A percentile compares a stretch with the other conserved stretches of the same genome.
phyloP scores from a whole-genome alignment of 2,329 filamentous ascomycete genomes.

The Aureobasidium melanogenum region DNA sequence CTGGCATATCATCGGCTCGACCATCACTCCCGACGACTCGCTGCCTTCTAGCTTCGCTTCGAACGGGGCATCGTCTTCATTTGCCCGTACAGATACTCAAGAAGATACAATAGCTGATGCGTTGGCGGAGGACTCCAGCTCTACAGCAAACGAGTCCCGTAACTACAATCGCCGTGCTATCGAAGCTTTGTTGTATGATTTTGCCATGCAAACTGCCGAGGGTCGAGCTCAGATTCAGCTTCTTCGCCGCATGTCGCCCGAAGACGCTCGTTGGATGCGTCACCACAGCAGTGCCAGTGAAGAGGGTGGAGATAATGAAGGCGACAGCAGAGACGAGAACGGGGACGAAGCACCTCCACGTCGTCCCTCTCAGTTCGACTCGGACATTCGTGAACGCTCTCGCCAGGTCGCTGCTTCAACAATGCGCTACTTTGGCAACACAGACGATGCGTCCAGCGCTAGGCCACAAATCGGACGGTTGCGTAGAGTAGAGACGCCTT shows the following conservation, averaged over 20 bases:
- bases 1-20: constrained; percentile 76
- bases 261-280: not conserved
- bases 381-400: constrained; percentile 1
- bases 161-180: not conserved
- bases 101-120: not conserved
- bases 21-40: constrained; percentile 71
- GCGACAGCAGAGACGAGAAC: not conserved
- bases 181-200: constrained; percentile 7
- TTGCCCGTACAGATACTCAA: constrained; percentile 27
- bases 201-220: constrained; percentile 10
- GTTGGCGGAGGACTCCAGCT: not conserved
- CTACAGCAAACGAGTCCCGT: not conserved
- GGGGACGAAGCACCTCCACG: not conserved
- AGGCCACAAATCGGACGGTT: not conserved
- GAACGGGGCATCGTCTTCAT: constrained; percentile 42
- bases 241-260: not conserved
- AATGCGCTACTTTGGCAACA: not conserved
- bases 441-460: not conserved
- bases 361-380: not conserved
- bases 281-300: not conserved
- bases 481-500: not conserved
- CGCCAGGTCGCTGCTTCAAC: constrained; percentile 3
- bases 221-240: constrained; percentile 4
- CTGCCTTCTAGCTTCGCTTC: constrained; percentile 80
- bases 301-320: not conserved